These are phyloP conservation scores for Phaseolus lunatus DNA, from an alignment of 306 rosid species.

Conservation along the genomic window DNA sequence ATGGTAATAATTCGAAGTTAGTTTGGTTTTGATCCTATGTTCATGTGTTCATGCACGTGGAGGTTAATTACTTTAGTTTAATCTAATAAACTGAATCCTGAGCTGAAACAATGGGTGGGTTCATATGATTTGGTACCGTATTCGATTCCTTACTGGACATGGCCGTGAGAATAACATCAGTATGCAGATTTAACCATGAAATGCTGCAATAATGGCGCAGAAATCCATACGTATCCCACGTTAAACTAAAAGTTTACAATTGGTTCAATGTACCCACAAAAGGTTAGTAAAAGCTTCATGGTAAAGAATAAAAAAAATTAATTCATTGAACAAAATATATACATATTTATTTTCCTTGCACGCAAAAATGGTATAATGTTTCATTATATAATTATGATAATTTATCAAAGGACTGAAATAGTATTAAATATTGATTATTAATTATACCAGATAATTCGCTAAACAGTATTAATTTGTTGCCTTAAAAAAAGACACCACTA, in stretches of 20 bases:
- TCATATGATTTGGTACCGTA: neutral
- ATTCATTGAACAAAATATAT: neutral
- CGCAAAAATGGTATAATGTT: neutral
- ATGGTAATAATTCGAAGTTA: neutral
- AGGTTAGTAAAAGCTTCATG: no score
- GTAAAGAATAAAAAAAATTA: neutral
- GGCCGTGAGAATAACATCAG: neutral
- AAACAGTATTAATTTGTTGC: neutral
- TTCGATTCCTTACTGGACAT: neutral
- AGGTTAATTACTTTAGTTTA: neutral
- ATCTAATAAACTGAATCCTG: neutral
- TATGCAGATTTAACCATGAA: neutral
- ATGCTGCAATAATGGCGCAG: neutral
- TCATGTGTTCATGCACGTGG: conserved; percentile 10
- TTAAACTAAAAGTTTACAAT: neutral
- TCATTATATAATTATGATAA: neutral
- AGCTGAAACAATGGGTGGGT: no score
- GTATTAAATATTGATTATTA: neutral
- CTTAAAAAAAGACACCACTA: neutral
- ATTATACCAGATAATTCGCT: no score
- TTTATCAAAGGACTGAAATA: neutral
- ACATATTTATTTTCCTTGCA: neutral
- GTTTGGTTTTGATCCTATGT: neutral
- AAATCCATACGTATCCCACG: neutral
- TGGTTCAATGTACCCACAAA: neutral